Base-by-base conservation (phyloP, 306 rosid species). In the Prunus persica region DNA sequence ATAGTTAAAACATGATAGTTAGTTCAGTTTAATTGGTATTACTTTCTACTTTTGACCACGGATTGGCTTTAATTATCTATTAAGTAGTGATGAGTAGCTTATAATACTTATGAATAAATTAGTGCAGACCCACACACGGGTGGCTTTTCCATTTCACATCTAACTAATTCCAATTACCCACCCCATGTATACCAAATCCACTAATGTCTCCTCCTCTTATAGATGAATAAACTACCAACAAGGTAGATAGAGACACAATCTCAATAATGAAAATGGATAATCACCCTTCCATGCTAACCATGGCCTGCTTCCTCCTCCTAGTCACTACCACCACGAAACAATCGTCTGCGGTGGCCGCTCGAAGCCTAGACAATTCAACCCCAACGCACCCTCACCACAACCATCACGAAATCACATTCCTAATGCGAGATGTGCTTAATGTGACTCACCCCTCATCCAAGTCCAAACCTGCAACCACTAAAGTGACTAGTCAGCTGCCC, bases 401-500 rank as follows among this genome's bases (percentile, higher is more conserved):
- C 56, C 88, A 79, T 57, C 84, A 78, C 74, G 88, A 25, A 71
- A 71, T 85, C 78, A 84, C 88, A 58, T 92, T 92, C 78, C 54
- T 84, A 38, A 92, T 90, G 88, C 68, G 76, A 45, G 81, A 90
- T 67, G 79, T 92, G 63, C 84, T 92, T 74, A 83, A 92, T 61
- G 55, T 38, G 46, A 69, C 84, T 15, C 62, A 34, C 13, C 73
- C 78, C 25, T 50, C 78, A 46, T 72, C 65, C 66, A 14, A 20
- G 65, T n/a, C 76, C 22, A 82, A 79, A 69, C 83, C 87, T 13
- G 55, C 87, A 51, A 69, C 80, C 49, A 18, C 84, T 30, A 80
- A 68, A 57, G 80, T 79, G 38, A 73, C 78, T 5, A 63, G 56
- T 27, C 76, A 85, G 66, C 50, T 83, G 0, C 92, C 92, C 34